A percentile compares a stretch with the other conserved stretches of the same genome.
These are phyloP conservation scores for Smittium culicis DNA, from an alignment of 371 early-diverging fungal species.

Conservation along the genomic window DNA sequence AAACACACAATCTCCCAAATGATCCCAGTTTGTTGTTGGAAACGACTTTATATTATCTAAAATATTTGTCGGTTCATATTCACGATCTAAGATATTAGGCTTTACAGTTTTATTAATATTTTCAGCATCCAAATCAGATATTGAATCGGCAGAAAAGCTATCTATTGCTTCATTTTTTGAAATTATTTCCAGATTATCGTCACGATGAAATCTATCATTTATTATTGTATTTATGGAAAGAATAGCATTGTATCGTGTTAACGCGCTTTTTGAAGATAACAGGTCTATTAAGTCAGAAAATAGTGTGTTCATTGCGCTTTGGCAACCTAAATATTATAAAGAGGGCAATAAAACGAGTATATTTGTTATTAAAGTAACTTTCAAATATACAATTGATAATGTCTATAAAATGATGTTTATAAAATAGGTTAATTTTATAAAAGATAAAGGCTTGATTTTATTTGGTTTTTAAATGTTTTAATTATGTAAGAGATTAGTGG, in stretches of 20 bases:
- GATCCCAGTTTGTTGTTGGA: neutral
- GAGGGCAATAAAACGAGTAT: neutral
- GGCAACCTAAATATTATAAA: neutral
- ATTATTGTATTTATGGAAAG: neutral
- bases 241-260: neutral
- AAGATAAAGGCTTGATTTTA: neutral
- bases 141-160: neutral
- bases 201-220: neutral
- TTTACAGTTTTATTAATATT: neutral
- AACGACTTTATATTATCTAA: neutral
- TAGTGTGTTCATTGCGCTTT: neutral
- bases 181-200: neutral
- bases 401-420: neutral
- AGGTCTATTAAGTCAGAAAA: neutral
- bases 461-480: too few species aligned
- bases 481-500: too few species aligned
- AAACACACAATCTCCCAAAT: neutral
- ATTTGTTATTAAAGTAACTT: neutral
- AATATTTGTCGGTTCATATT: neutral
- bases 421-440: neutral
- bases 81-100: neutral
- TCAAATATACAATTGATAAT: neutral
- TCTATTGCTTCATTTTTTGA: neutral
- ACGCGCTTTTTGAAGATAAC: neutral
- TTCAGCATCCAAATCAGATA: neutral